A percentile compares a stretch with the other conserved stretches of the same genome.
Evolutionary conservation across 257 asterid genomes (phyloP).

Genomic region (Nicotiana tabacum): DNA sequence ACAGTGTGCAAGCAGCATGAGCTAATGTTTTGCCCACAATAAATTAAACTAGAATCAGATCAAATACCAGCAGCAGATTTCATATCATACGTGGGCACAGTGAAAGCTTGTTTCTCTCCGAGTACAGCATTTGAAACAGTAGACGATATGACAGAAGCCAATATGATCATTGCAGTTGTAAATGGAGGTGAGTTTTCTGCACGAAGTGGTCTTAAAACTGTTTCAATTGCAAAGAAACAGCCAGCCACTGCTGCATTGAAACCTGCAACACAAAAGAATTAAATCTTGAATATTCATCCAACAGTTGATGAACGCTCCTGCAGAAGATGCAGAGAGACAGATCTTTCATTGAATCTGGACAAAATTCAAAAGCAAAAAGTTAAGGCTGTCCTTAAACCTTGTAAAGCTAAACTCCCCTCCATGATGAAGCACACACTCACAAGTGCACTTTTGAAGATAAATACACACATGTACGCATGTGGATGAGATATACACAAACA

Average conservation of each 20-base stretch:
- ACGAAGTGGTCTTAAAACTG: conserved; percentile 93
- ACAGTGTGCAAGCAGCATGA: not conserved
- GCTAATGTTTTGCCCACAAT: not conserved
- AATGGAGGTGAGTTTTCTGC: conserved; percentile 99
- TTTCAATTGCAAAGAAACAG: conserved; percentile 97
- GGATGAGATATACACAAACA: conserved; percentile 1
- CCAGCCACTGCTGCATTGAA: conserved; percentile 99
- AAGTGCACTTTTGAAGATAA: not conserved
- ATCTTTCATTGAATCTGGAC: not conserved
- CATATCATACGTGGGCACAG: conserved; percentile 99
- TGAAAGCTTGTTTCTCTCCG: conserved; percentile 97
- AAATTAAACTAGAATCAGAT: conserved; percentile 52
- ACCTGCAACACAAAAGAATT: conserved; percentile 43
- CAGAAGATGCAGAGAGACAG: not conserved
- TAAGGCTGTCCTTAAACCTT: not conserved
- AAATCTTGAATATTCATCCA: not conserved
- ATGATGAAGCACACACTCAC: not conserved
- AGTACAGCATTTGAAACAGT: conserved; percentile 98
- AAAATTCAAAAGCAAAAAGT: not conserved
- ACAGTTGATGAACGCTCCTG: not conserved
- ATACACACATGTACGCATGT: not conserved
- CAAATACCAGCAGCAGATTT: conserved; percentile 99
- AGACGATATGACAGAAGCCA: conserved; percentile 97
- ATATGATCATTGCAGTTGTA: conserved; percentile 97
- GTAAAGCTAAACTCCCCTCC: not conserved